phyloP scores from a whole-genome alignment of 2,329 filamentous ascomycete species.

The Ophiostoma piceae region DNA sequence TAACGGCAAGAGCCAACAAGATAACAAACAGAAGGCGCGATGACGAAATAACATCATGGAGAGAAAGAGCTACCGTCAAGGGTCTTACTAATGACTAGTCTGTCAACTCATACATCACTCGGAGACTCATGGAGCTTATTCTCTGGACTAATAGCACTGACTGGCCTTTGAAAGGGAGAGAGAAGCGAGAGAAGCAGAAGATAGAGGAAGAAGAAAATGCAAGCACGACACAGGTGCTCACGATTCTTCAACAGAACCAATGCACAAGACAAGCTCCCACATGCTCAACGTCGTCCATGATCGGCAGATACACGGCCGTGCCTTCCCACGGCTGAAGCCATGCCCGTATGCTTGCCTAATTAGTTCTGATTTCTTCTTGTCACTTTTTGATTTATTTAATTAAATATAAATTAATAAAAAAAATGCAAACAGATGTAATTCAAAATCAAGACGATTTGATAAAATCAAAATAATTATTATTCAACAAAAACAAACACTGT shows the following conservation, averaged over 20 bases:
- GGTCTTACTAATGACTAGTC: slow-evolving; percentile 8
- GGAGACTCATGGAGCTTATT: neutral
- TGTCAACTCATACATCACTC: neutral
- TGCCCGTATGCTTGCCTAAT: neutral
- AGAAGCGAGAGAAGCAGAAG: too few relatives aligned
- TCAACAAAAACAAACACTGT: neutral
- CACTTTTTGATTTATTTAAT: neutral
- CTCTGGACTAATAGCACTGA: too few relatives aligned
- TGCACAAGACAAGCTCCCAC: neutral
- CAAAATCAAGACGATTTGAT: neutral
- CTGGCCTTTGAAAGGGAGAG: too few relatives aligned
- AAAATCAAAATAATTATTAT: too few relatives aligned
- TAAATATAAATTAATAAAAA: neutral
- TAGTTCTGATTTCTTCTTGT: too few relatives aligned
- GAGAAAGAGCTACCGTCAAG: slow-evolving; percentile 1
- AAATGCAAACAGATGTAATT: neutral
- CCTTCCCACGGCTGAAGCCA: neutral
- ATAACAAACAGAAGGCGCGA: neutral
- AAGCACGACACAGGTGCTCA: too few relatives aligned
- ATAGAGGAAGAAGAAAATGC: too few relatives aligned
- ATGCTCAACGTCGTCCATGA: slow-evolving; percentile 6
- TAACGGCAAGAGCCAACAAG: neutral
- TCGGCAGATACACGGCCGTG: slow-evolving; percentile 9
- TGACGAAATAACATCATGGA: neutral
- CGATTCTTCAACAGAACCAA: neutral